Evolutionary conservation across 768 basidiomycete genomes (phyloP), one percentile per base, ranked within the genome.

Genomic region (Russula foetens): DNA sequence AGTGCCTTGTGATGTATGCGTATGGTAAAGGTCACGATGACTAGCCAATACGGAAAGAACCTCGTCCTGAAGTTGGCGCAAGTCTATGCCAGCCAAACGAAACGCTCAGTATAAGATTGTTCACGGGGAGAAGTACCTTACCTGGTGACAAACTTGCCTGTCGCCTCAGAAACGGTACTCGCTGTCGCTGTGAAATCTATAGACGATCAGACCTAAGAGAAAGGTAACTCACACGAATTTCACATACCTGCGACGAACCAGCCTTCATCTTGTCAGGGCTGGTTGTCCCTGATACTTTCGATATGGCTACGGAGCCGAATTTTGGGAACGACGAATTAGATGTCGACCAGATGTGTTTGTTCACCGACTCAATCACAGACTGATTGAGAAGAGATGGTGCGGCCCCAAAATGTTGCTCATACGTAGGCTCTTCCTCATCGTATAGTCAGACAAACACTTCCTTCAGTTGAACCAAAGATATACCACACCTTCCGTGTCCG

Each of bases 341-440:
- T 19, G 72, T 75, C 19, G 69, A 77, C 91, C 90, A 94, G 23
- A 77, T 70, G 6, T 75, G 72, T 47, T 77, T 71, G 52, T 88
- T 84, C 0, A 81, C 84, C 5, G 80, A 73, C 12, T 72, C 68
- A 56, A 84, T 78, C 17, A 77, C 78, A 31, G 69, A 67, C 39
- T 79, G 80, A 0, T 82, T 76, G 23, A 89, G 70, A 24, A 75
- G 67, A n/a, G 72, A 58, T 4, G 90, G 80, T 5, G 76, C 74
- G 15, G 78, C 67, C 11, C 90, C 90, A 69, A 91, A 94, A 68
- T 94, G 92, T 11, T 70, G 73, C 66, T 92, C 88, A 67, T 92
- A 90, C 52, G 76, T 71, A 66, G 85, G 79, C 55, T 65, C 62
- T 45, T 53, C 66, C 65, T 65, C 63, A 46, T 58, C 62, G 14